Evolutionary conservation across 371 early-diverging fungal species (phyloP), one percentile per base, ranked within the genome.

Genomic region (Choanephora cucurbitarum): DNA sequence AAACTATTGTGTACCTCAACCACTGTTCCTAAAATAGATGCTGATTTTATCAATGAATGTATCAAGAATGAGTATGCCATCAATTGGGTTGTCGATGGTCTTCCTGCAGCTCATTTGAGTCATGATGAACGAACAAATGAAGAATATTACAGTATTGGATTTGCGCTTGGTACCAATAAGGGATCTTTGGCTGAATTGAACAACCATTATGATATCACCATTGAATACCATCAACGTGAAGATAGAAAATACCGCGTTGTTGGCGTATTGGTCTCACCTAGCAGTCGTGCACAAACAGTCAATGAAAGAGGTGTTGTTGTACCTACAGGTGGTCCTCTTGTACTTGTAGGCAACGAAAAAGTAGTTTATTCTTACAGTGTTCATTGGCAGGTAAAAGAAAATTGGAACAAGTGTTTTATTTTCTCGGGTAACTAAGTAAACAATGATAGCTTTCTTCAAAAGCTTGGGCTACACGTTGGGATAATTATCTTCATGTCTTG

Each of bases 401-500:
- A n/a, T n/a, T n/a, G n/a, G n/a, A n/a, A n/a, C n/a, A n/a, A n/a
- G n/a, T n/a, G n/a, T n/a, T n/a, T n/a, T n/a, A n/a, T n/a, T n/a
- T n/a, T n/a, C n/a, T n/a, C n/a, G n/a, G n/a, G n/a, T n/a, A n/a
- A n/a, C n/a, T n/a, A n/a, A n/a, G n/a, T n/a, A n/a, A n/a, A n/a
- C n/a, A n/a, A n/a, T 8, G 24, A 28, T 55, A 87, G 83, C 41
- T 48, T 22, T 86, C 89, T 1, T 62, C 64, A 7, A 89, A 81
- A 19, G 76, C 89, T 22, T 98, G 97, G 97, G 94, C 91, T 9
- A 96, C 96, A 4, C 87, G 97, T 41, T 97, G 97, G 97, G 96
- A 96, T 73, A 82, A 80, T 58, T 97, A 96, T 68, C 59, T 98
- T 52, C 76, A 89, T 51, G 84, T 89, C 14, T 72, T 81, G 15